Percentiles rank a stretch among this genome's conserved stretches.
Conservation (phyloP, 306 rosid genomes). For the Cicer pinnatifidum region DNA sequence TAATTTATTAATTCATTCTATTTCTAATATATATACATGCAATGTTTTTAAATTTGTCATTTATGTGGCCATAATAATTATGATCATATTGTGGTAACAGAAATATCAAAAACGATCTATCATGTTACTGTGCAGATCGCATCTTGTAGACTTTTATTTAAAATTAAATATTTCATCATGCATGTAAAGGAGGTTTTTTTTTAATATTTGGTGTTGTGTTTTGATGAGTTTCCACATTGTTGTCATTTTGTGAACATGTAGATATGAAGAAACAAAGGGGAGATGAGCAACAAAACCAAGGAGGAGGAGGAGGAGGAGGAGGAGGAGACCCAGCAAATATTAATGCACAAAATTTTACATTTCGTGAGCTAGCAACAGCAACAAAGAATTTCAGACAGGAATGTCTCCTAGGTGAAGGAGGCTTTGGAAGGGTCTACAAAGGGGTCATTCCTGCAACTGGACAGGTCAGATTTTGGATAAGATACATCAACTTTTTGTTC, state of each 20-base stretch:
- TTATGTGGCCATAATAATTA: background rate
- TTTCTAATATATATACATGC: background rate
- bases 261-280: slow-evolving; percentile 51
- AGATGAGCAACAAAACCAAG: slow-evolving; percentile 39
- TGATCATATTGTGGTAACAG: background rate
- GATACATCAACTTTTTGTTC: too few relatives aligned
- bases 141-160: background rate
- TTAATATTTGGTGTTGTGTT: background rate
- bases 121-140: background rate
- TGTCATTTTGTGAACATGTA: slow-evolving; percentile 24
- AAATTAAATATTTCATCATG: background rate
- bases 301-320: background rate
- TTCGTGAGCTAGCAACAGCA: slow-evolving; percentile 90
- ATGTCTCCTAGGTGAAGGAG: slow-evolving; percentile 76
- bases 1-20: slow-evolving; percentile 20
- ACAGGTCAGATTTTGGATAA: slow-evolving; percentile 53
- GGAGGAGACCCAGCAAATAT: slow-evolving; percentile 43
- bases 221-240: background rate
- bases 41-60: background rate
- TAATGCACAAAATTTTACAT: slow-evolving; percentile 62
- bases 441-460: slow-evolving; percentile 67
- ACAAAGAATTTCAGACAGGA: slow-evolving; percentile 93
- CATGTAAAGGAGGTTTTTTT: background rate
- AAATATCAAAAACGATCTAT: background rate
- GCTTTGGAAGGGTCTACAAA: slow-evolving; percentile 82